Percentiles rank a stretch among this genome's conserved stretches.
Conservation (phyloP, 495 filamentous ascomycete genomes). For the Hyaloscypha hepaticicola region DNA sequence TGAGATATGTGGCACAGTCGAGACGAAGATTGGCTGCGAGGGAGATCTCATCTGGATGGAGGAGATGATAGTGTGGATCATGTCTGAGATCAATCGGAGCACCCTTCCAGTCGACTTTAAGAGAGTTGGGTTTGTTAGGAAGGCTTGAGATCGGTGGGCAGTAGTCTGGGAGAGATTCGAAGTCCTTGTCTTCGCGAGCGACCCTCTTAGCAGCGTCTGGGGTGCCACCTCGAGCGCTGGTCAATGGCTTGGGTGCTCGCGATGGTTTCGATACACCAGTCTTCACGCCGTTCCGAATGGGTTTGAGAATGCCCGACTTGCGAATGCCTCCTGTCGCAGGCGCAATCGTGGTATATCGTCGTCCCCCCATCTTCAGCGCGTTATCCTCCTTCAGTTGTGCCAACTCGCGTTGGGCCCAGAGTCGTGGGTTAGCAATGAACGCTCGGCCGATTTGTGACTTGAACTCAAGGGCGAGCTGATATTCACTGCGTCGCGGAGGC, state of each 20-base stretch:
- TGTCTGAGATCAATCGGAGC: conserved; percentile 73
- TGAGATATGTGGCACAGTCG: conserved; percentile 87
- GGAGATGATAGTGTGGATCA: conserved; percentile 73
- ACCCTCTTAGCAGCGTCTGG: conserved; percentile 37
- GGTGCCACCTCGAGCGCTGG: conserved; percentile 42
- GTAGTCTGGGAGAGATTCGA: conserved; percentile 71
- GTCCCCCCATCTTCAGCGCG: conserved; percentile 43
- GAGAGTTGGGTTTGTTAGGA: conserved; percentile 55
- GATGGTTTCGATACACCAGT: conserved; percentile 35
- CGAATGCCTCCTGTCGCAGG: conserved; percentile 37
- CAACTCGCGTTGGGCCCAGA: conserved; percentile 64
- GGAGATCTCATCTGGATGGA: conserved; percentile 76
- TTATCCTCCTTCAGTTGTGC: conserved; percentile 55
- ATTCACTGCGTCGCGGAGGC: conserved; percentile 69
- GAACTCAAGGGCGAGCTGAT: conserved; percentile 65
- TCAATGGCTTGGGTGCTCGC: conserved; percentile 35
- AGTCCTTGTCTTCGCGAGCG: conserved; percentile 82
- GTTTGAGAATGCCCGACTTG: conserved; percentile 32
- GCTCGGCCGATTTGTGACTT: conserved; percentile 60
- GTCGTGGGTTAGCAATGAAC: conserved; percentile 56
- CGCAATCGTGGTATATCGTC: conserved; percentile 48
- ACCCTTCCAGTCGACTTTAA: conserved; percentile 89
- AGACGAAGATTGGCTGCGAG: conserved; percentile 81
- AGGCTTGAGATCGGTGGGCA: conserved; percentile 72
- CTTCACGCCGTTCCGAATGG: neutral